Evolutionary conservation across 768 basidiomycete genomes (phyloP).

Genomic region (Pholiota conissans): DNA sequence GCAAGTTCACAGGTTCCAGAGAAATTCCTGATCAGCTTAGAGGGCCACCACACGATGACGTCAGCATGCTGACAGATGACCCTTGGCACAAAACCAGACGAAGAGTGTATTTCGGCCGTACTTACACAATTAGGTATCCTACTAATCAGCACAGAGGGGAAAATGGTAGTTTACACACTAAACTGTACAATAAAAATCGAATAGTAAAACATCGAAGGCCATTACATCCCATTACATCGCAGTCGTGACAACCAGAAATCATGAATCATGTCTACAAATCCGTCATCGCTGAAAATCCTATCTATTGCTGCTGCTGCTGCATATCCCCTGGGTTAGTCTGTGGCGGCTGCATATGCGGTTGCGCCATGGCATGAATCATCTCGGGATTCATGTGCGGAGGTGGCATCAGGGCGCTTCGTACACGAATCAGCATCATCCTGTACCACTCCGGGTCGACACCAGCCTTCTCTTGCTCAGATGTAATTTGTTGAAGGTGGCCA

Average conservation of each 20-base stretch:
- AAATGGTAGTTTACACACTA: background rate
- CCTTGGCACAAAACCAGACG: background rate
- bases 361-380: slow-evolving; percentile 47
- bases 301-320: slow-evolving; percentile 36
- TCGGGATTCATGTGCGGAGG: slow-evolving; percentile 51
- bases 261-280: slow-evolving; percentile 10
- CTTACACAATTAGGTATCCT: background rate
- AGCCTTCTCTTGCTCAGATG: slow-evolving; percentile 79
- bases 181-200: slow-evolving; percentile 13
- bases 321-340: slow-evolving; percentile 39
- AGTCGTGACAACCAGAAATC: slow-evolving; percentile 11
- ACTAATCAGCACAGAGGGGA: background rate
- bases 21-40: slow-evolving; percentile 21
- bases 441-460: slow-evolving; percentile 85
- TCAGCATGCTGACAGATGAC: slow-evolving; percentile 9
- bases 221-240: slow-evolving; percentile 8
- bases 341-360: slow-evolving; percentile 39
- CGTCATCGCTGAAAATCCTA: slow-evolving; percentile 11
- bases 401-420: slow-evolving; percentile 70
- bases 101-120: slow-evolving; percentile 11
- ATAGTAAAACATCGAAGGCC: slow-evolving; percentile 7
- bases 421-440: slow-evolving; percentile 80
- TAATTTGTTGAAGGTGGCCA: slow-evolving; percentile 70
- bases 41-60: slow-evolving; percentile 8
- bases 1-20: slow-evolving; percentile 2